These are phyloP conservation scores for Mycena olivaceomarginata DNA, from an alignment of 768 basidiomycete species.

Conservation along the genomic window DNA sequence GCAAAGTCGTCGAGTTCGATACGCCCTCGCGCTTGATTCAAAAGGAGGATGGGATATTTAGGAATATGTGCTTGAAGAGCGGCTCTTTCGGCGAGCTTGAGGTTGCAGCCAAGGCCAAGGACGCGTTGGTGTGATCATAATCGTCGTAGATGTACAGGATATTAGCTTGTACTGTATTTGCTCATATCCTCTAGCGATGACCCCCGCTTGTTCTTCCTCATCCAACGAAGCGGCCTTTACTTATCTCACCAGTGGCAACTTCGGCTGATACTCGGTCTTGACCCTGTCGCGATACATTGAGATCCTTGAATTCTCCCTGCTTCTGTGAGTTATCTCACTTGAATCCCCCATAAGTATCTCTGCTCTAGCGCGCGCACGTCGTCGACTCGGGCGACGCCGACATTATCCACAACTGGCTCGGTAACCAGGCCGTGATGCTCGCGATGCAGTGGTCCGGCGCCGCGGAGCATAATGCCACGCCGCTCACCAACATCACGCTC, in stretches of 20 bases:
- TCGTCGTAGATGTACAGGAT: too few relatives aligned
- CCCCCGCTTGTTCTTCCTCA: too few relatives aligned
- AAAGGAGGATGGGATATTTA: slow-evolving; percentile 66
- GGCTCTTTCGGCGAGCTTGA: slow-evolving; percentile 40
- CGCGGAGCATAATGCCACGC: slow-evolving; percentile 56
- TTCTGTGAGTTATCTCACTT: too few relatives aligned
- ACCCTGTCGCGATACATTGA: too few relatives aligned
- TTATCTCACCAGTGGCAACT: too few relatives aligned
- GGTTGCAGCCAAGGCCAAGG: slow-evolving; percentile 58
- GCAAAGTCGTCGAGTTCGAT: slow-evolving; percentile 62
- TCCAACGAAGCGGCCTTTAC: too few relatives aligned
- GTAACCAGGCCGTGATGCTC: slow-evolving; percentile 63
- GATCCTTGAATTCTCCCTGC: too few relatives aligned
- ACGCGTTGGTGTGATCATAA: too few relatives aligned
- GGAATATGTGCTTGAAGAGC: slow-evolving; percentile 70
- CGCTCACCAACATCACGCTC: slow-evolving; percentile 75
- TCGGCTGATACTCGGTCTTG: too few relatives aligned
- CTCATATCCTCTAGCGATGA: too few relatives aligned
- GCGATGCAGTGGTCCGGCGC: slow-evolving; percentile 69
- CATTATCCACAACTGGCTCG: slow-evolving; percentile 71
- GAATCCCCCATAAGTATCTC: too few relatives aligned
- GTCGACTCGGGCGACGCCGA: slow-evolving; percentile 68
- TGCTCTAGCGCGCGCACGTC: slow-evolving; percentile 43
- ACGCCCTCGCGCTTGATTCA: slow-evolving; percentile 70
- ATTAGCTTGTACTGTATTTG: too few relatives aligned